phyloP scores from a whole-genome alignment of 2,329 filamentous ascomycete genomes.

The Ceratocystis smalleyi region DNA sequence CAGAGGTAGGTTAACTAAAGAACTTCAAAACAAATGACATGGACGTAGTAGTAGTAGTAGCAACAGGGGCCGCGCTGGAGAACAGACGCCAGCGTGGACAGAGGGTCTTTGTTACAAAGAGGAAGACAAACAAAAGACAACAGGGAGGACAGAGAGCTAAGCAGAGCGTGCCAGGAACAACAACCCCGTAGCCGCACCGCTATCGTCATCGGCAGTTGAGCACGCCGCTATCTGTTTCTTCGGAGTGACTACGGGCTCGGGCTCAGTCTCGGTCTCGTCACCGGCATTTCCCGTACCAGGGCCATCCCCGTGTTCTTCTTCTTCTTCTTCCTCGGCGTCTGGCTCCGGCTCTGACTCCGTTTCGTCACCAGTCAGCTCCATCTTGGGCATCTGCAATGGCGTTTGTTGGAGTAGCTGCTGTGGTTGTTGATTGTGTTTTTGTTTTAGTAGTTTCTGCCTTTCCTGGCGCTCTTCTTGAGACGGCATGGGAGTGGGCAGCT shows the following conservation, averaged over 20 bases:
- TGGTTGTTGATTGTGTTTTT: neutral
- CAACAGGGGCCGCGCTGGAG: neutral
- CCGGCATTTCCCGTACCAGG: neutral
- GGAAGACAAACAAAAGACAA: neutral
- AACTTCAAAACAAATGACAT: slow-evolving; percentile 2
- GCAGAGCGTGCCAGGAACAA: slow-evolving; percentile 18
- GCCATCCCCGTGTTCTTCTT: neutral
- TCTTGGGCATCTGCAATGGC: neutral
- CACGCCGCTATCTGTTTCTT: slow-evolving; percentile 1
- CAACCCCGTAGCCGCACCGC: slow-evolving; percentile 27
- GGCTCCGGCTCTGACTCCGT: slow-evolving; percentile 21
- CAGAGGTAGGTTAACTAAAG: too few relatives aligned
- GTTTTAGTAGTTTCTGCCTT: neutral
- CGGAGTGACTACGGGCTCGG: neutral
- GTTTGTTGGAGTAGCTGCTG: neutral
- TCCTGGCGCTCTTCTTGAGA: slow-evolving; percentile 2
- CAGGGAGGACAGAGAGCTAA: neutral
- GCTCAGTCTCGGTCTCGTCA: neutral
- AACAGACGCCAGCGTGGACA: neutral
- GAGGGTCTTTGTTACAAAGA: neutral
- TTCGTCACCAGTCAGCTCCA: slow-evolving; percentile 11
- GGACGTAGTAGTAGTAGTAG: neutral
- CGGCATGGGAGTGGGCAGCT: slow-evolving; percentile 7
- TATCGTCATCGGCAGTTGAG: slow-evolving; percentile 25
- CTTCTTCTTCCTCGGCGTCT: neutral